Base-by-base conservation (phyloP, 805 yeast genomes). In the Jamesozyma jinghongensis region DNA sequence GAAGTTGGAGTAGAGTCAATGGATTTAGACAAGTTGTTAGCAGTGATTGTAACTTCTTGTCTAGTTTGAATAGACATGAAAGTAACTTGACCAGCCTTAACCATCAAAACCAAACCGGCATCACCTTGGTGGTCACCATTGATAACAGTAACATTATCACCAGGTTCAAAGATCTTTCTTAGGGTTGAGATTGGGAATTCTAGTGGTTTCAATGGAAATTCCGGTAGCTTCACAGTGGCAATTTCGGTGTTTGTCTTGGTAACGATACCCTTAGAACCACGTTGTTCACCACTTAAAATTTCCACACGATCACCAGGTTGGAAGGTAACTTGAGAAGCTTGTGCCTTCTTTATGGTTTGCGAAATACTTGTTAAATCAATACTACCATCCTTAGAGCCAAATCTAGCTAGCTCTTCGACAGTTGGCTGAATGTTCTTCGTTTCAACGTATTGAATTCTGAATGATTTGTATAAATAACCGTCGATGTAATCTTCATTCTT, bases 251-350 rank as follows among this genome's bases (percentile, higher is more conserved):
- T 71, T 2, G 87, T 75, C 41, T 57, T 57, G 19, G 82, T 72
- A 38, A 90, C 94, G 38, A 73, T 73, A 64, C 97, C 98, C 40
- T 74, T 73, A 45, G 94, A 76, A 45, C 90, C 94, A 35, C 88
- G 78, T 65, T 88, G 97, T 65, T 92, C 98, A 59, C 98, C 98
- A 48, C 79, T 77, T 39, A 84, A 72, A 37, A 92, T 84, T 63
- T 88, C 95, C 36, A 92, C 96, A 51, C 84, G 75, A 61, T 92
- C 98, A 50, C 95, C 97, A 5, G 94, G 85, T 61, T 86, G 95
- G 68, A 88, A 90, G 3, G 71, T 63, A 27, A 77, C 70, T 22
- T 73, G 65, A 18, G 74, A 69, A 29, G 72, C 73, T 40, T 75
- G 69, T 2, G 77, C 68, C 47, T 75, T 75, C 57, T 85, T 85